phyloP scores from a whole-genome alignment of 2,329 filamentous ascomycete genomes.

The Curvularia eragrostidis region DNA sequence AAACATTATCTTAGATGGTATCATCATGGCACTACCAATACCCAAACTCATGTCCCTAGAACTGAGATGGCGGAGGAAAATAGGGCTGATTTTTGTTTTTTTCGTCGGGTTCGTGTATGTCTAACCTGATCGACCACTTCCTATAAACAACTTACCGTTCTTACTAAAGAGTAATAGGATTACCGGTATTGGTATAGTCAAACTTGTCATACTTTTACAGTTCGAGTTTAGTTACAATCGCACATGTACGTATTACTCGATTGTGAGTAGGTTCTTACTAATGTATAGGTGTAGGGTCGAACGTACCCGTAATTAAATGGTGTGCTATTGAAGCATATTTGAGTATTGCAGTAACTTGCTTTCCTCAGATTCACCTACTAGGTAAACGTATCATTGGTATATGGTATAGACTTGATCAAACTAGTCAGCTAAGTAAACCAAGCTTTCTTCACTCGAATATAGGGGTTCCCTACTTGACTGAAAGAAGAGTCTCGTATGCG shows the following conservation, averaged over 20 bases:
- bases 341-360: conserved; percentile 2
- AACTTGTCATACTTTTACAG: background rate
- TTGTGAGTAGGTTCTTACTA: background rate
- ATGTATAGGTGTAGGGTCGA: background rate
- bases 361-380: background rate
- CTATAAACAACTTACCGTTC: background rate
- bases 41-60: background rate
- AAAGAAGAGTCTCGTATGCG: background rate
- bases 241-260: background rate
- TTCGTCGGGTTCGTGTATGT: conserved; percentile 1
- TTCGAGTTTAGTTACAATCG: background rate
- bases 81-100: background rate
- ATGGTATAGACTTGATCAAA: background rate
- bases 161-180: background rate
- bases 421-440: background rate
- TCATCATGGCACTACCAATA: background rate
- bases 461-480: background rate
- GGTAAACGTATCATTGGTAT: background rate
- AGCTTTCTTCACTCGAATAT: background rate
- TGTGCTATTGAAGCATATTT: background rate
- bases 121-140: background rate
- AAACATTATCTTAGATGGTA: background rate
- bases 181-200: background rate
- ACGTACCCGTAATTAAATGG: background rate
- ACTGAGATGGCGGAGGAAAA: background rate